Evolutionary conservation across 495 filamentous ascomycete species (phyloP), one percentile per base, ranked within the genome.

Genomic region (Aspergillus incahuasiensis): DNA sequence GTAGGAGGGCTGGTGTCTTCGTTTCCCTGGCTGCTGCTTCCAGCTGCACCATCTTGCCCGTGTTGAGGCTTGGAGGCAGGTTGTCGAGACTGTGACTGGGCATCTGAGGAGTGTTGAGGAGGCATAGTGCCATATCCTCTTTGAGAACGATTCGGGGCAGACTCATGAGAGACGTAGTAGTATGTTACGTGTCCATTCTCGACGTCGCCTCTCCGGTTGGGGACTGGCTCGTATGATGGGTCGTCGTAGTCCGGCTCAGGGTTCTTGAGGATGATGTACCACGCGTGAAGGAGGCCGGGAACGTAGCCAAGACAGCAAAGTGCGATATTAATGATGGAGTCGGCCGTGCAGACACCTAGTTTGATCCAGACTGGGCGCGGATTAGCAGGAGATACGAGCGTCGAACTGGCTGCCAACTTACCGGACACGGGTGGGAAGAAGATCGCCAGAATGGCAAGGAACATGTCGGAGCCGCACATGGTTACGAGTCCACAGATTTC

Each of bases 241-340:
- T 81, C 70, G 52, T 76, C 74, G 13, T 70, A 68, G 48, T 77
- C 69, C 6, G 75, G 73, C 28, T 97, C 92, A 22, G 95, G 95
- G 69, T 87, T 90, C 67, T 87, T 86, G 66, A 86, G 75, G 77
- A 98, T 96, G 73, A 98, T 96, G 83, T 97, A 98, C 92, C 92
- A 97, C 66, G 94, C 82, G 73, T 98, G 94, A 6, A 98, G 72
- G 21, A 97, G 84, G 50, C 94, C 94, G 19, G 94, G 94, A 58
- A 98, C 76, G 71, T 82, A 95, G 70, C 95, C 92, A 42, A 98
- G 87, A 45, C 82, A 74, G 74, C 87, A 92, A 60, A 98, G 90
- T 50, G 90, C 86, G 70, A 98, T 82, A 76, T 97, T 97, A 79
- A 98, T 96, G 66, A 97, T 60, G 24, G 86, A 90, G 79, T 97